These are phyloP conservation scores for Sodiomyces alkalinus DNA, from an alignment of 2,329 filamentous ascomycete genomes.

Conservation along the genomic window DNA sequence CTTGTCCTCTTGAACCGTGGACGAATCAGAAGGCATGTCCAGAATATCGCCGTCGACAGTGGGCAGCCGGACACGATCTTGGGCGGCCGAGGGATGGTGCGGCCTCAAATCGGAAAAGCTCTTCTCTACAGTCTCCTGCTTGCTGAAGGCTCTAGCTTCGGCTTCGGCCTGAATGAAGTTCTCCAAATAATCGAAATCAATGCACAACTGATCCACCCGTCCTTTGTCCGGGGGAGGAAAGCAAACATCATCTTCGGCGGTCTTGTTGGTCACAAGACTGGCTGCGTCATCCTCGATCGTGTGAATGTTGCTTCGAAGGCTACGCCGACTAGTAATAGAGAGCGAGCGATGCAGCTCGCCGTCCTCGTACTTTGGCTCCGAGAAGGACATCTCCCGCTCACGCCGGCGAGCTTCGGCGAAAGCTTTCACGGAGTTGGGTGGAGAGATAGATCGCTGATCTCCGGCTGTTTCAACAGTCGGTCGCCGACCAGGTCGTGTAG, in stretches of 20 bases:
- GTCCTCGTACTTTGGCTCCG: constrained; percentile 29
- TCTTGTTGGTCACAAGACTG: constrained; percentile 49
- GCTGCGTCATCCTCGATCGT: constrained; percentile 47
- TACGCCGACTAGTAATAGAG: constrained; percentile 53
- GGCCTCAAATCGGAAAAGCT: constrained; percentile 48
- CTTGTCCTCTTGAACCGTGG: constrained; percentile 16
- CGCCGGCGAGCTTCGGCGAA: constrained; percentile 84
- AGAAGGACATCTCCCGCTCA: constrained; percentile 53
- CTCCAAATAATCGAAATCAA: constrained; percentile 88
- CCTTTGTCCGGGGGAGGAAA: constrained; percentile 62
- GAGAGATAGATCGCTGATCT: constrained; percentile 59
- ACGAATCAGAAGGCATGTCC: constrained; percentile 32
- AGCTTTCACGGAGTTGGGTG: constrained; percentile 93
- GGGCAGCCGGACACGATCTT: constrained; percentile 20
- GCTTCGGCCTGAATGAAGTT: constrained; percentile 62
- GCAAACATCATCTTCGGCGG: constrained; percentile 76
- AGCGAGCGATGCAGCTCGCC: constrained; percentile 52
- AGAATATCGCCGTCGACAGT: constrained; percentile 43
- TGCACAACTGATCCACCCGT: constrained; percentile 58
- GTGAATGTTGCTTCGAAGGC: constrained; percentile 39
- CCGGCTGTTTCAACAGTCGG: constrained; percentile 39
- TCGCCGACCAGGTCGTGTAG: constrained; percentile 33
- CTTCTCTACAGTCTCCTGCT: constrained; percentile 29
- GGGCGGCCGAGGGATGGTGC: constrained; percentile 14
- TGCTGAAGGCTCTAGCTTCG: constrained; percentile 32